Base-by-base conservation (phyloP, 345 rosid species). In the Citrus sp. region DNA sequence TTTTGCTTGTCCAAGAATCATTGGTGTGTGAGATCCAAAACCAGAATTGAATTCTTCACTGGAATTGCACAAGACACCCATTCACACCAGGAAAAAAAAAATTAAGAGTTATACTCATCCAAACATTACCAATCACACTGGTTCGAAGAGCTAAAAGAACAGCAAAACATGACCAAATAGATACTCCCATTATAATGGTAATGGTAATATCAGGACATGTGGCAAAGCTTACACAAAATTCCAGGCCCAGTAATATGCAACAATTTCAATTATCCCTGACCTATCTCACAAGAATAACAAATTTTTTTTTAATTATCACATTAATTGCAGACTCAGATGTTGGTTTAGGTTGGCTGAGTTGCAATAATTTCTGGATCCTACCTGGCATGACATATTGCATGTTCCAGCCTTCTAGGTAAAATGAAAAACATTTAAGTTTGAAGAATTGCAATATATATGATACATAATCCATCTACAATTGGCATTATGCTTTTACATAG, bases 21-120 rank as follows among this genome's bases (percentile, higher is more conserved):
- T 87, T 4, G 99, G 98, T 34, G 99, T 95, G 81, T 91, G 94
- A 78, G 98, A 95, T 80, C 99, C 99, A 87, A 95, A 95, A 79
- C 98, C 99, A 86, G 97, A 78, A 86, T 92, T 91, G 82, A 91
- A 92, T 81, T 95, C 99, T 82, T 91, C 99, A 86, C 98, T 95
- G 90, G 89, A 78, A 74, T 78, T 72, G 59, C 67, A 84, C 12
- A 77, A 77, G 73, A 46, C 69, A 42, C 72, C 72, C 59, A 68
- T 34, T 58, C 27, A 59, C 70, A 34, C 56, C 22, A 37, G 37
- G 66, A 72, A 21, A 13, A 40, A 9, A 9, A 9, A 38, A 38
- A 38, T 30, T 32, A 35, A 24, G 1, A 7, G 2, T 27, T 4
- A 70, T 6, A 25, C 60, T 46, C 13, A 25, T 51, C 18, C 60